Percentiles rank a stretch among this genome's conserved stretches.
These are phyloP conservation scores for Solanum infundibuliforme DNA, from an alignment of 257 asterid species.

Conservation along the genomic window DNA sequence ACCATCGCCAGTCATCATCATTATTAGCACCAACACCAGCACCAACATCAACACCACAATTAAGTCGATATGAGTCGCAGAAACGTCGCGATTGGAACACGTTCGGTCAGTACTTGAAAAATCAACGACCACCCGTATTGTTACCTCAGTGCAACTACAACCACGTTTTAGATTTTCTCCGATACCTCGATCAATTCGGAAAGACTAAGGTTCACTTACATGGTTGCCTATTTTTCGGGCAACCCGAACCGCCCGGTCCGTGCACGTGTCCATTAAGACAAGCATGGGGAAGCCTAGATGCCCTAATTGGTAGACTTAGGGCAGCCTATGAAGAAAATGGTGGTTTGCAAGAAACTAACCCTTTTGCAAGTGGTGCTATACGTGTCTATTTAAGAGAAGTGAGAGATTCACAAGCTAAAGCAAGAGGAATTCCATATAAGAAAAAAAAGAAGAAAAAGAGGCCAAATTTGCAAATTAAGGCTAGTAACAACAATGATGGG, in stretches of 20 bases:
- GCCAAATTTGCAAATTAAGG: neutral
- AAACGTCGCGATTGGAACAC: constrained; percentile 5
- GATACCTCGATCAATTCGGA: neutral
- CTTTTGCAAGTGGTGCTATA: constrained; percentile 7
- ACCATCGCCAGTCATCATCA: neutral
- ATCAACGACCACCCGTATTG: neutral
- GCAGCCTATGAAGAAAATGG: constrained; percentile 5
- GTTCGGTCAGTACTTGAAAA: neutral
- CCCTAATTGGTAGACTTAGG: constrained; percentile 3
- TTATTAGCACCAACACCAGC: neutral
- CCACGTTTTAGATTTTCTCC: neutral
- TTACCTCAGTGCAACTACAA: neutral
- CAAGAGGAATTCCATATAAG: neutral
- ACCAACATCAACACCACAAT: neutral
- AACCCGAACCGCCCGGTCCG: constrained; percentile 1
- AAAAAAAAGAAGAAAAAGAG: neutral
- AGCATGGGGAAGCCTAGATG: constrained; percentile 9
- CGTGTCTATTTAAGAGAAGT: constrained; percentile 1
- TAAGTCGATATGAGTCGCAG: neutral
- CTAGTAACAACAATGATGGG: neutral
- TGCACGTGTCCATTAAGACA: constrained; percentile 6
- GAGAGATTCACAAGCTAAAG: constrained; percentile 1
- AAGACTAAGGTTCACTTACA: constrained; percentile 1
- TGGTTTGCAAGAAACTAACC: constrained; percentile 1
- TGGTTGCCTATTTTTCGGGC: neutral